Base-by-base conservation (phyloP, 1,139 yeast species). In the Lodderomyces jiufengensis region DNA sequence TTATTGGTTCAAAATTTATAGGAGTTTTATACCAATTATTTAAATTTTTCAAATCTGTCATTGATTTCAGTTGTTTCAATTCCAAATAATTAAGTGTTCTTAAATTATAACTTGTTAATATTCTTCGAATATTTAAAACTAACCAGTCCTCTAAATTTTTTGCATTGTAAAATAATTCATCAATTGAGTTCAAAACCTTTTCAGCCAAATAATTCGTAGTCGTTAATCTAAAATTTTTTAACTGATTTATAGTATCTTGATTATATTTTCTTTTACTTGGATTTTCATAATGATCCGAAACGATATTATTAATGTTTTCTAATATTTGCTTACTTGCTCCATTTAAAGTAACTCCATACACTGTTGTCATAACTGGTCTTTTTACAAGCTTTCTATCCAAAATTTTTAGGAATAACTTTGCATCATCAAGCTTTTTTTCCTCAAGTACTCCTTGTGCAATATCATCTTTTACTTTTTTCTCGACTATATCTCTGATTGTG, bases 361-460 rank as follows among this genome's bases (percentile, higher is more conserved):
- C 76, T 3, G 69, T 64, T 2, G 76, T 70, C 76, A 70, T 70
- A 2, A 69, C 66, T 2, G 75, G 70, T 36, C 68, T 65, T 44
- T 70, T 70, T 24, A 70, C 55, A 18, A 69, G 46, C 31, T 65
- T 66, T 8, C 76, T 44, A 12, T 51, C 46, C 10, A 67, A 42
- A 4, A 67, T 29, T 1, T 42, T 44, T 7, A 35, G 32, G 1
- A 62, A 49, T 11, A 55, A 24, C 4, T 28, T 15, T 0, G 61
- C 59, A 47, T 24, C n/a, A 20, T 23, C 20, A 16, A 15, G 15
- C 4, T 12, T 22, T 9, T 14, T 20, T 16, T 13, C 25, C 7
- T 36, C 38, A 1, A 37, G 14, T 5, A 33, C 27, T 5, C 31
- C 33, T 9, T 26, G 25, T 3, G 33, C 41, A 2, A 36, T 11